Conservation (phyloP, 192 early-diverging fungal species). For the Podila clonocystis region DNA sequence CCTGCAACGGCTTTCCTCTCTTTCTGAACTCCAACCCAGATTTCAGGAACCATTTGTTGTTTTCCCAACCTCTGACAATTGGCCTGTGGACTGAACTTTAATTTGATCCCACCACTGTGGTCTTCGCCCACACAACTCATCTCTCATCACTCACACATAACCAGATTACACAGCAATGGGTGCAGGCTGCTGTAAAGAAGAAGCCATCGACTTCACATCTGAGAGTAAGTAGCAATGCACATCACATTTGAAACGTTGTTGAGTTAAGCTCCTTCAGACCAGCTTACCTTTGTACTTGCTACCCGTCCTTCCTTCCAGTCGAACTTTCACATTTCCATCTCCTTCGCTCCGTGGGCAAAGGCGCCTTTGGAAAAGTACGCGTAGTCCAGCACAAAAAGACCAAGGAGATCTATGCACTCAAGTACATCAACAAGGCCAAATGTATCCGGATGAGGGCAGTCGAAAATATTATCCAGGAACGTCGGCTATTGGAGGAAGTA, state of each 20-base stretch:
- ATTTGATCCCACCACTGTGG: not conserved
- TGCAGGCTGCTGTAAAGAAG: slow-evolving; percentile 63
- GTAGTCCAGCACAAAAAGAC: slow-evolving; percentile 90
- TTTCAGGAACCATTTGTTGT: not conserved
- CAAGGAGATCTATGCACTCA: slow-evolving; percentile 88
- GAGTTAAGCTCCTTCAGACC: not conserved
- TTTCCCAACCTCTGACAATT: not conserved
- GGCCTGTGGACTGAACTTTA: not conserved
- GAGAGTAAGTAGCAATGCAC: slow-evolving; percentile 64
- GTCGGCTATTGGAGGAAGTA: slow-evolving; percentile 87
- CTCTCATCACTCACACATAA: not conserved
- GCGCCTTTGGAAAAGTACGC: slow-evolving; percentile 96
- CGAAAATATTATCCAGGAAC: slow-evolving; percentile 91
- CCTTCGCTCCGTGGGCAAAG: slow-evolving; percentile 90
- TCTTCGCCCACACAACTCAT: not conserved
- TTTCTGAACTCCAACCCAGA: not conserved
- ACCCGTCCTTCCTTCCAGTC: slow-evolving; percentile 56
- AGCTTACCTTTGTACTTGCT: not conserved
- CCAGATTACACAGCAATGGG: slow-evolving; percentile 48
- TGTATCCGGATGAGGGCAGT: slow-evolving; percentile 89
- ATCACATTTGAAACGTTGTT: not conserved
- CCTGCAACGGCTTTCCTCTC: not conserved
- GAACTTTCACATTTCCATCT: slow-evolving; percentile 92
- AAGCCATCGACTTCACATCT: slow-evolving; percentile 74
- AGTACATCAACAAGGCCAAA: slow-evolving; percentile 96